These are phyloP conservation scores for Yarrowia phangngaensis DNA, from an alignment of 805 yeast species.

Conservation along the genomic window DNA sequence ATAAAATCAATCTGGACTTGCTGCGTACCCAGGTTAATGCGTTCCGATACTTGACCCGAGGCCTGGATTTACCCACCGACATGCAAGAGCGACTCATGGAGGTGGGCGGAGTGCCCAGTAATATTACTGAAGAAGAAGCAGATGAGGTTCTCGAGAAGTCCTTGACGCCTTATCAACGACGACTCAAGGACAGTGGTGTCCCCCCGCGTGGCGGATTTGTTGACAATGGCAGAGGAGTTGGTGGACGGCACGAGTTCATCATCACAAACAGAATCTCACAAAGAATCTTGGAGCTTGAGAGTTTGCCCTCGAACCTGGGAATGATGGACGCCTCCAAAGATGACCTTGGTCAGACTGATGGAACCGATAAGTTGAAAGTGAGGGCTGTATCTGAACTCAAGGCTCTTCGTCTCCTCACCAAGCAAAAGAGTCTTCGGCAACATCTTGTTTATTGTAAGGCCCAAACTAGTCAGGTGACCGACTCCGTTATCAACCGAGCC, in stretches of 20 bases:
- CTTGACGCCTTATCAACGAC: constrained; percentile 21
- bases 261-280: constrained; percentile 43
- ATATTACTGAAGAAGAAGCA: constrained; percentile 21
- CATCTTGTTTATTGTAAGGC: constrained; percentile 68
- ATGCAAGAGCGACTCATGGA: constrained; percentile 45
- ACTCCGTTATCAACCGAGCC: constrained; percentile 72
- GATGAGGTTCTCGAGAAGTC: constrained; percentile 7
- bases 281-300: constrained; percentile 47
- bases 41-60: constrained; percentile 56
- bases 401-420: constrained; percentile 66
- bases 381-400: constrained; percentile 52
- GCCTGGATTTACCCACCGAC: constrained; percentile 52
- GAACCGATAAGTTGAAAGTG: constrained; percentile 42
- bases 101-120: constrained; percentile 27
- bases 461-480: constrained; percentile 56
- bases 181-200: constrained; percentile 27
- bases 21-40: constrained; percentile 70
- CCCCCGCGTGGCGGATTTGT: constrained; percentile 29
- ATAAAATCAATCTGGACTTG: constrained; percentile 42
- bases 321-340: constrained; percentile 34
- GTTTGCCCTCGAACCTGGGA: constrained; percentile 39
- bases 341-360: constrained; percentile 33
- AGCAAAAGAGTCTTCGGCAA: constrained; percentile 84
- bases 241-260: constrained; percentile 44
- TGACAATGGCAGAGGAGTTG: constrained; percentile 27